Evolutionary conservation across 1,139 yeast genomes (phyloP), one percentile per base, ranked within the genome.

Genomic region (Sugiyamaella xylanicola): DNA sequence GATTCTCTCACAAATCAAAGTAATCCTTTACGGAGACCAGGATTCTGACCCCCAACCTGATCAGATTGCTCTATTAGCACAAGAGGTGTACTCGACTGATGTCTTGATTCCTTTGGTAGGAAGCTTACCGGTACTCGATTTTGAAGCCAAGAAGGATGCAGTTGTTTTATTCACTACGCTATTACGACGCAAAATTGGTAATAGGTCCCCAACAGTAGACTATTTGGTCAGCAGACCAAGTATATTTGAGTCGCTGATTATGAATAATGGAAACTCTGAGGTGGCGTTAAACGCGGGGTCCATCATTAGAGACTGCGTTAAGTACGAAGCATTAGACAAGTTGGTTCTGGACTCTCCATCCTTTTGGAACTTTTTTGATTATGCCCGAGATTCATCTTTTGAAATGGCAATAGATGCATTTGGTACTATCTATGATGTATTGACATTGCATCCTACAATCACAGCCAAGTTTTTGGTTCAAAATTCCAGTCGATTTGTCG

Each of bases 371-470:
- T 86, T 84, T 65, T 92, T 93, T 73, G 83, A 80, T 50, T 89
- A 87, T 68, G 88, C 89, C 44, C 86, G 85, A 64, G 77, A 81
- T 48, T 85, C 86, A 2, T 83, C 87, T 27, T 93, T 93, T 73
- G 98, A 93, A 72, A 82, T 88, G 32, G 92, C 96, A 54, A 89
- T 97, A 1, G 97, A 91, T 70, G 83, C 96, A 0, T 88, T 93
- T 72, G 84, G 86, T 51, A 89, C 73, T 9, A 58, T 40, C 73
- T 87, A 63, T 80, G 93, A 86, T 61, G 73, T 88, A 43, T 76
- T 93, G 57, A 84, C 92, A 0, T 68, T 77, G 3, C 96, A 91
- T 72, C 65, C 68, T 11, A 59, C 61, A 4, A 57, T 86, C 32
- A 90, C 87, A 0, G 76, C 87, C 3, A 90, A 84, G 52, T 92